Base-by-base conservation (phyloP, 192 early-diverging fungal genomes). In the Spizellomyces punctatus region DNA sequence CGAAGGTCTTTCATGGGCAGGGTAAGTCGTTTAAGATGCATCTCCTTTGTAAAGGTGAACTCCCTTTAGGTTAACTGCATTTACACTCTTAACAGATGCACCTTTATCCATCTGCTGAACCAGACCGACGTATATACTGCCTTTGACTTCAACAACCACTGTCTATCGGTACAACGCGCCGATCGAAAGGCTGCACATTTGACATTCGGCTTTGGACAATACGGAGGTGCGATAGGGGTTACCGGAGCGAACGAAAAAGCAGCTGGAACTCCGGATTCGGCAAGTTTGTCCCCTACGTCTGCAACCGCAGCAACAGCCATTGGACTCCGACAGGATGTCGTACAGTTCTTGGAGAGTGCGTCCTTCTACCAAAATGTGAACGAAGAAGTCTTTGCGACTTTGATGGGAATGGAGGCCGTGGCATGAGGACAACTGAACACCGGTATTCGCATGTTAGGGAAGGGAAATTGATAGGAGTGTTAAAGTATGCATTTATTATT, bases 81-180 rank as follows among this genome's bases (percentile, higher is more conserved):
- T 42, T 0, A 9, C 45, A 66, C n/a, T n/a, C 19, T 6, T 16
- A n/a, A 36, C 63, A 79, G 78, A 63, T 78, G 75, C 60, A 72
- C 77, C 6, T 66, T 83, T 44, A 58, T 83, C 41, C 64, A 74
- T 48, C 58, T 78, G 14, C 68, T 78, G 22, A 72, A 57, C 6
- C 81, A 83, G 56, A 16, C 42, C 27, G 68, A 61, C n/a, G 19
- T 79, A 1, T 83, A 66, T 67, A 76, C 52, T 8, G 67, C 76
- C 1, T 75, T 79, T 48, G 77, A 83, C 46, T 58, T 81, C 55
- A 83, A 83, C 72, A 66, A 65, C 63, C 79, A 82, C 49, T 21
- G 81, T 21, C 58, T 79, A 17, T 64, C 75, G 10, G 49, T 57
- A 21, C 49, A 64, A 21, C 60, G 69, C 22, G 63, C 59, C n/a